These are phyloP conservation scores for Nemania sp. DNA, from an alignment of 2,329 filamentous ascomycete species.

Conservation along the genomic window DNA sequence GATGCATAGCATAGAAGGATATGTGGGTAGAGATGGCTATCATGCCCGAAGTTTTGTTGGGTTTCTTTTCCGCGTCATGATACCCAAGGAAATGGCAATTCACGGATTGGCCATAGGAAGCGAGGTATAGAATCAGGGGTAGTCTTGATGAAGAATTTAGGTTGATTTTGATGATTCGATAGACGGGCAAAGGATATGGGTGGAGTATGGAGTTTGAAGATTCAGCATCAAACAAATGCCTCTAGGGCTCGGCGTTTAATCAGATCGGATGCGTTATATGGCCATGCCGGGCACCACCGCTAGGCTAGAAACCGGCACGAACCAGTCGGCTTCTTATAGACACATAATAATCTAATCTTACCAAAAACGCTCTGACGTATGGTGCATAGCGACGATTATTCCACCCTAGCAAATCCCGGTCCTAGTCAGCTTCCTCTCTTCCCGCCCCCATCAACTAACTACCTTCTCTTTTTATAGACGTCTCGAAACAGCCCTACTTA, in stretches of 20 bases:
- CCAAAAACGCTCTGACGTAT: too few relatives aligned
- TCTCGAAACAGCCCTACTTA: too few relatives aligned
- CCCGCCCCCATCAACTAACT: too few relatives aligned
- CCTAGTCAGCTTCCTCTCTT: too few relatives aligned
- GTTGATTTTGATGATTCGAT: conserved; percentile 14
- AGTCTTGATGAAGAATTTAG: conserved; percentile 13
- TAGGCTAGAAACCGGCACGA: neutral
- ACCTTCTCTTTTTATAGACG: too few relatives aligned
- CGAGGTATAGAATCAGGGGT: conserved; percentile 32
- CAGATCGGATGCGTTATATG: conserved; percentile 2
- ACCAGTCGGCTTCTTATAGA: conserved; percentile 1
- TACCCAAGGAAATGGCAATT: conserved; percentile 42
- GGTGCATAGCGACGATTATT: too few relatives aligned
- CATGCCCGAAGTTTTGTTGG: conserved; percentile 24
- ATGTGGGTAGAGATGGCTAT: too few relatives aligned
- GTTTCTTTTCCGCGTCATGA: conserved; percentile 44
- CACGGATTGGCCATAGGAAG: conserved; percentile 25
- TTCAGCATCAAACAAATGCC: conserved; percentile 9
- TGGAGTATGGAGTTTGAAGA: conserved; percentile 27
- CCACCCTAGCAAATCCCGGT: too few relatives aligned
- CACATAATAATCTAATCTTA: conserved; percentile 28
- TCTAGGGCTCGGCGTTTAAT: conserved; percentile 4
- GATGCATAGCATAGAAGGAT: conserved; percentile 39
- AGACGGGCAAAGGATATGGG: conserved; percentile 16
- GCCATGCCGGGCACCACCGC: neutral